Evolutionary conservation across 2,329 filamentous ascomycete species (phyloP).

Genomic region (Venturia oleaginea): DNA sequence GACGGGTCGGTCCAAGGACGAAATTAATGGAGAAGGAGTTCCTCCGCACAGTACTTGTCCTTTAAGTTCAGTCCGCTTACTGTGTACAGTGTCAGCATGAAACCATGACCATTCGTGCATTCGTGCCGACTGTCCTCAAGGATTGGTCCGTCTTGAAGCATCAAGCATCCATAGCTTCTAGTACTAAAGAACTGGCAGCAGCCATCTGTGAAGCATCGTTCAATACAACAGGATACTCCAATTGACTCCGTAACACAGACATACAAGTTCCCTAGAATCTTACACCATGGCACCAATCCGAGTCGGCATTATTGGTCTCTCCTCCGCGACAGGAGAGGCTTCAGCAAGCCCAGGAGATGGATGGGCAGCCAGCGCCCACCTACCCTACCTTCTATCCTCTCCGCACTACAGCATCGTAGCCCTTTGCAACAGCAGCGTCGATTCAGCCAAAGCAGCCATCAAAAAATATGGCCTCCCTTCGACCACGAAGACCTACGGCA

Average conservation of each 20-base stretch:
- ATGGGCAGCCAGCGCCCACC: conserved; percentile 24
- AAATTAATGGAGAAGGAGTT: neutral
- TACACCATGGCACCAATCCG: conserved; percentile 23
- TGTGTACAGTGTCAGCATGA: neutral
- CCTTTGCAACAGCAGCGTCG: conserved; percentile 39
- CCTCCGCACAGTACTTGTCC: neutral
- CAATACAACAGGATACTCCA: neutral
- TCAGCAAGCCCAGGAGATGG: conserved; percentile 8
- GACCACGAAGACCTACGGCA: conserved; percentile 35
- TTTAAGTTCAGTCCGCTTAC: neutral
- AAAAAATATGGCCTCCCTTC: conserved; percentile 29
- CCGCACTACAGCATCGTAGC: conserved; percentile 40
- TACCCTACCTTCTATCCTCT: conserved; percentile 27
- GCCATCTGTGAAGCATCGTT: neutral
- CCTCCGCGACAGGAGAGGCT: conserved; percentile 29
- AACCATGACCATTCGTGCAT: neutral
- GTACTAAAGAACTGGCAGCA: neutral
- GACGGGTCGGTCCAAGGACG: too few species aligned
- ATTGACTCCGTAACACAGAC: neutral
- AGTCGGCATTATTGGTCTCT: conserved; percentile 27
- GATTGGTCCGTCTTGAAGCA: neutral
- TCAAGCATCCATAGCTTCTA: neutral
- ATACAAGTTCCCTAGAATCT: neutral
- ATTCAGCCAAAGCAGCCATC: conserved; percentile 36
- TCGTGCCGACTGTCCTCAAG: neutral